Evolutionary conservation across 2,329 filamentous ascomycete genomes (phyloP).

Genomic region (Balansia obtecta): DNA sequence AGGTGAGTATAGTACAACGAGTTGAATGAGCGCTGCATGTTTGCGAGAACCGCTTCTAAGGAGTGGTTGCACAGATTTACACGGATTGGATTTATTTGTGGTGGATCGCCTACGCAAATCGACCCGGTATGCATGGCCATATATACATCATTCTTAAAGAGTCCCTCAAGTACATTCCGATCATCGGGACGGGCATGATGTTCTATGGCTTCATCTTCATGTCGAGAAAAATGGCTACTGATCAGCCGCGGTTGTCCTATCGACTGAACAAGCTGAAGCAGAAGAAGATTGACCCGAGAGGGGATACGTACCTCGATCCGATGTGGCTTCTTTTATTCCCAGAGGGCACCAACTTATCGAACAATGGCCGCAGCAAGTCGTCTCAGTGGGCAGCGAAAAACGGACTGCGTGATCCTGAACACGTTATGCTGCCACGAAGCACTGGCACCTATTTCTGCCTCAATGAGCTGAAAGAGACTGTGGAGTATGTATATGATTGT

Average conservation of each 20-base stretch:
- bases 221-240: constrained; percentile 76
- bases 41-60: background rate
- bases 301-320: constrained; percentile 49
- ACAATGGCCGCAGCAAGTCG: constrained; percentile 58
- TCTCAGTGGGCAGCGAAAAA: constrained; percentile 66
- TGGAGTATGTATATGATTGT: constrained; percentile 83
- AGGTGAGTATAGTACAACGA: constrained; percentile 32
- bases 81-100: constrained; percentile 88
- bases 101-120: constrained; percentile 81
- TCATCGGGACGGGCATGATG: constrained; percentile 71
- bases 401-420: constrained; percentile 58
- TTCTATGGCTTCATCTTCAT: constrained; percentile 88
- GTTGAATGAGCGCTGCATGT: constrained; percentile 11
- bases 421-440: constrained; percentile 65
- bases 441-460: constrained; percentile 73
- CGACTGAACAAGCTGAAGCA: constrained; percentile 59
- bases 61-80: constrained; percentile 44
- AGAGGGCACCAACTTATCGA: constrained; percentile 72
- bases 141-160: constrained; percentile 88
- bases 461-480: constrained; percentile 57
- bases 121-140: constrained; percentile 66
- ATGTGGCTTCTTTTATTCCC: constrained; percentile 90
- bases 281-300: constrained; percentile 38
- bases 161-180: constrained; percentile 67
- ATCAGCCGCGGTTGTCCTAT: constrained; percentile 63